A percentile compares a stretch with the other conserved stretches of the same genome.
Conservation (phyloP, 257 asterid species). For the Fraxinus excelsior region DNA sequence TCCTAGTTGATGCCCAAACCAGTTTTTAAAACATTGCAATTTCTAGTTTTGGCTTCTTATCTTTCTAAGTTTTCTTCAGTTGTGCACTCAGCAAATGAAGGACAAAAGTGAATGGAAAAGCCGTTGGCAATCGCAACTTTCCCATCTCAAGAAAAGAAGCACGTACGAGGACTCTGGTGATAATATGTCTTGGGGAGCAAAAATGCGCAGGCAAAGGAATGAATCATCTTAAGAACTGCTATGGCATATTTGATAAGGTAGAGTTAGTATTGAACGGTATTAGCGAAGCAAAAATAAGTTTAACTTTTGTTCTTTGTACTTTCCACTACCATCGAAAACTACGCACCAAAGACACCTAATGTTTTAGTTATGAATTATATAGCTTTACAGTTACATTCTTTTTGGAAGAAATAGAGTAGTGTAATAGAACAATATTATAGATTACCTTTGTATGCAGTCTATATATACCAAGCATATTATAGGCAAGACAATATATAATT, state of each 20-base stretch:
- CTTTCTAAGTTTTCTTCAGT: background rate
- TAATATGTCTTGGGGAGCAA: constrained; percentile 76
- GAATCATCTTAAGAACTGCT: constrained; percentile 24
- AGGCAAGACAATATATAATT: no score
- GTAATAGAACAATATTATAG: no score
- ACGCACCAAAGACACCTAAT: no score
- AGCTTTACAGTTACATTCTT: background rate
- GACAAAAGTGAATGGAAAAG: constrained; percentile 61
- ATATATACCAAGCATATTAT: no score
- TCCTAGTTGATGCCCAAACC: no score
- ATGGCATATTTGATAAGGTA: no score
- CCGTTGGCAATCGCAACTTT: constrained; percentile 70
- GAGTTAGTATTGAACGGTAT: no score
- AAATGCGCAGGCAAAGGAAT: constrained; percentile 59
- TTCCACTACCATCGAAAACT: no score
- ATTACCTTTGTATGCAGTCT: no score
- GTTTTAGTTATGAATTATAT: constrained; percentile 1
- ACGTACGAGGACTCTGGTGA: constrained; percentile 40
- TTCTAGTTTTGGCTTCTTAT: no score
- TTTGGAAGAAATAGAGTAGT: background rate
- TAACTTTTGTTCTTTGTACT: background rate
- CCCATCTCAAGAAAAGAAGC: constrained; percentile 66
- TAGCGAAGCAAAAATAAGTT: no score
- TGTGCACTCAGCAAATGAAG: constrained; percentile 46
- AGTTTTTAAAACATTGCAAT: no score